A percentile compares a stretch with the other conserved stretches of the same genome.
phyloP scores from a whole-genome alignment of 2,329 filamentous ascomycete species.

The Grosmannia huntii region DNA sequence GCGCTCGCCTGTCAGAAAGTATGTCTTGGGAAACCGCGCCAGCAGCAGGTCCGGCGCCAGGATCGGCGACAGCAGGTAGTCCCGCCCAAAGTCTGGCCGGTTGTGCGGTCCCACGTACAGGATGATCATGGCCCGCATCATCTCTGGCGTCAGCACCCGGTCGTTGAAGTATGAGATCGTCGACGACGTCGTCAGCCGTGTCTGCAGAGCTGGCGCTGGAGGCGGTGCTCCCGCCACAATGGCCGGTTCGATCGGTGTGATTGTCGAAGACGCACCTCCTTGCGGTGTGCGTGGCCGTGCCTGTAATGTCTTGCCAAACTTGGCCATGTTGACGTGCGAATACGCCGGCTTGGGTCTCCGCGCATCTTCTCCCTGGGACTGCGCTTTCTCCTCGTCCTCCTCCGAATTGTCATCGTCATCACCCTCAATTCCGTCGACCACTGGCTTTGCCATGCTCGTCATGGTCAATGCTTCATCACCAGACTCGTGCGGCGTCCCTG shows the following conservation, averaged over 20 bases:
- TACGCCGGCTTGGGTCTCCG: slow-evolving; percentile 8
- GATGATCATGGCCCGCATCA: slow-evolving; percentile 99
- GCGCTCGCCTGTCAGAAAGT: slow-evolving; percentile 86
- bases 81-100: slow-evolving; percentile 80
- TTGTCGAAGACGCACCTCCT: neutral
- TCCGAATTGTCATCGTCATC: slow-evolving; percentile 3
- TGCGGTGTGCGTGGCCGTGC: slow-evolving; percentile 1
- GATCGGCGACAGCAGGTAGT: slow-evolving; percentile 82
- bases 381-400: neutral
- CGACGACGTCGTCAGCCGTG: slow-evolving; percentile 85
- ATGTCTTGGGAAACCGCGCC: slow-evolving; percentile 81
- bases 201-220: slow-evolving; percentile 48
- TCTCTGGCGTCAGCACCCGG: slow-evolving; percentile 84
- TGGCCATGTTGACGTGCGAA: slow-evolving; percentile 9
- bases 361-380: neutral
- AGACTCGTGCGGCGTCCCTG: slow-evolving; percentile 70
- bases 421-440: neutral
- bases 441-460: neutral
- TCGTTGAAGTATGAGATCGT: slow-evolving; percentile 99
- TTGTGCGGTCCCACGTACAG: slow-evolving; percentile 91
- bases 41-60: slow-evolving; percentile 77
- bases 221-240: neutral
- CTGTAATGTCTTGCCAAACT: neutral
- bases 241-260: neutral
- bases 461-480: slow-evolving; percentile 50